A percentile compares a stretch with the other conserved stretches of the same genome.
phyloP scores from a whole-genome alignment of 225 moss, liverwort and hornwort species.

The Pseudoscleropodium purum region DNA sequence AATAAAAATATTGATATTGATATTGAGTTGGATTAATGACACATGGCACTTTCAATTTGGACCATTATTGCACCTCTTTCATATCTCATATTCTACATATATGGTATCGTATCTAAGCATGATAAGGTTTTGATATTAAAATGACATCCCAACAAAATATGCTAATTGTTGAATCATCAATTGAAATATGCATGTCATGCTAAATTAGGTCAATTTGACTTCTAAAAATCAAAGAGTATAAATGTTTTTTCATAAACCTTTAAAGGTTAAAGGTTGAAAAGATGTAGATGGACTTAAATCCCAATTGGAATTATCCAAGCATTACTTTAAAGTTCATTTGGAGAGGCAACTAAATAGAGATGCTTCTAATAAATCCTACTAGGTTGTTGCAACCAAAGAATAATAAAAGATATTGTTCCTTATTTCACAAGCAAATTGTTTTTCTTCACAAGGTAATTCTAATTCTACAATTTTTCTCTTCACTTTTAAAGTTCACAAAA shows the following conservation, averaged over 20 bases:
- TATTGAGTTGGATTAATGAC: not conserved
- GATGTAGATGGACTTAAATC: too few relatives aligned
- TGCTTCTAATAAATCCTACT: too few relatives aligned
- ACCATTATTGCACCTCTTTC: not conserved
- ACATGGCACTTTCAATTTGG: too few relatives aligned
- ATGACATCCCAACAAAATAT: not conserved
- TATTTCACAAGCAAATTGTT: too few relatives aligned
- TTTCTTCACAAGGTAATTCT: too few relatives aligned
- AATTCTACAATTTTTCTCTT: too few relatives aligned
- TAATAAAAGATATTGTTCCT: too few relatives aligned
- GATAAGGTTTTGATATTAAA: not conserved
- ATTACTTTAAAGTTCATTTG: too few relatives aligned
- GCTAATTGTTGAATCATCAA: not conserved
- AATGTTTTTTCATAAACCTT: not conserved
- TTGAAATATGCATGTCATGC: not conserved
- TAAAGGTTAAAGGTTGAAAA: not conserved
- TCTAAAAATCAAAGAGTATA: not conserved
- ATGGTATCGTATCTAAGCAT: accelerated
- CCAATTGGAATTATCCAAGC: too few relatives aligned
- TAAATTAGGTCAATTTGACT: not conserved
- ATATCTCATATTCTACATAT: accelerated
- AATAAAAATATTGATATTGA: not conserved
- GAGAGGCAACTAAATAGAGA: too few relatives aligned
- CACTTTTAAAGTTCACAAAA: too few relatives aligned
- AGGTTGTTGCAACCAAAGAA: too few relatives aligned